Conservation (phyloP, 306 rosid species). For the Ormosia emarginata region DNA sequence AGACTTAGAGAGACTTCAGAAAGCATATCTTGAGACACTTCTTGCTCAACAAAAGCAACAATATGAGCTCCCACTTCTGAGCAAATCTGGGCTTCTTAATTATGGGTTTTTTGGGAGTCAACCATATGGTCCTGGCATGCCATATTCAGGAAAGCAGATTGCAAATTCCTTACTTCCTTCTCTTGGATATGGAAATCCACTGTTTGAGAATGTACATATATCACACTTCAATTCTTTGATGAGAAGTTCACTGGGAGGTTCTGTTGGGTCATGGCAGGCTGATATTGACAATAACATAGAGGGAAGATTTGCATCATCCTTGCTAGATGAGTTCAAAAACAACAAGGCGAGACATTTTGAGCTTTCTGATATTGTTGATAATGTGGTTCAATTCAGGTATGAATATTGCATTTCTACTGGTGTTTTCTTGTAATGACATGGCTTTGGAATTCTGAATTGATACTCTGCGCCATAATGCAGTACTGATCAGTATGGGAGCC, state of each 20-base stretch:
- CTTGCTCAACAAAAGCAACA: conserved; percentile 77
- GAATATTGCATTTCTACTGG: neutral
- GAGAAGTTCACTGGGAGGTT: conserved; percentile 65
- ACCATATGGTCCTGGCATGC: conserved; percentile 56
- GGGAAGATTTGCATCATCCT: conserved; percentile 55
- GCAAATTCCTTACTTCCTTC: conserved; percentile 52
- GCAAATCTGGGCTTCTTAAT: conserved; percentile 55
- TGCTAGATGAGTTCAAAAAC: conserved; percentile 91
- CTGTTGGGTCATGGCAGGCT: conserved; percentile 55
- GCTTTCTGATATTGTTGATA: conserved; percentile 72
- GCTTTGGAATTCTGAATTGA: conserved; percentile 22
- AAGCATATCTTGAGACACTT: conserved; percentile 69
- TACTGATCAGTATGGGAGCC: conserved; percentile 97
- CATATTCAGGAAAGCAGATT: conserved; percentile 59
- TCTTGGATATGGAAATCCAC: conserved; percentile 54
- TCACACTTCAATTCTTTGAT: conserved; percentile 51
- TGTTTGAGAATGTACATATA: conserved; percentile 62
- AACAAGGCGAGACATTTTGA: conserved; percentile 83
- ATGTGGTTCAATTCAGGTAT: conserved; percentile 91
- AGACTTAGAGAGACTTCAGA: conserved; percentile 63
- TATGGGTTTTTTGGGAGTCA: conserved; percentile 56
- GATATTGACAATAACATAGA: conserved; percentile 61
- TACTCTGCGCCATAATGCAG: conserved; percentile 48
- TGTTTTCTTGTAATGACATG: conserved; percentile 15
- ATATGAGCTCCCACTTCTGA: conserved; percentile 64